Percentiles rank a stretch among this genome's conserved stretches.
phyloP scores from a whole-genome alignment of 768 basidiomycete species.

The Cyclocybe aegerita region DNA sequence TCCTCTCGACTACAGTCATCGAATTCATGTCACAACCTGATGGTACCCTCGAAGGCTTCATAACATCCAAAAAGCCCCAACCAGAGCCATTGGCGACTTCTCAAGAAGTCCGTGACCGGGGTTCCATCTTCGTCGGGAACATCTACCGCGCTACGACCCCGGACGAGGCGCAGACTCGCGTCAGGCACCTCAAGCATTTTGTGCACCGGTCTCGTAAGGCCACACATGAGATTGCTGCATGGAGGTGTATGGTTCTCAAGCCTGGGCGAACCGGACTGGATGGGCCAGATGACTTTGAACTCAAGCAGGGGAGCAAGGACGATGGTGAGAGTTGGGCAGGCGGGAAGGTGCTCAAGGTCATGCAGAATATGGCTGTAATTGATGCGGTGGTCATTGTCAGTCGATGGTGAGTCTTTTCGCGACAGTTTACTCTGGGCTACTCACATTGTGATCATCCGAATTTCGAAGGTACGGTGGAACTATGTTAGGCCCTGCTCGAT shows the following conservation, averaged over 20 bases:
- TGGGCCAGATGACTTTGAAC: conserved; percentile 76
- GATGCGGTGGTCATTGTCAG: conserved; percentile 81
- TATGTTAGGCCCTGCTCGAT: conserved; percentile 73
- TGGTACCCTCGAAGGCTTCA: conserved; percentile 51
- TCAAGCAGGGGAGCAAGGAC: conserved; percentile 63
- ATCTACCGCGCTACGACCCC: conserved; percentile 56
- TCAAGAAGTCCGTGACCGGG: conserved; percentile 74
- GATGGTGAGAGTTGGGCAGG: conserved; percentile 80
- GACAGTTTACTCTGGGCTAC: background rate
- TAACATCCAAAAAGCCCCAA: conserved; percentile 42
- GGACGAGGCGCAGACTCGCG: conserved; percentile 47
- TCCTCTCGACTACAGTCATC: background rate
- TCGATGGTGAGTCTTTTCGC: conserved; percentile 54
- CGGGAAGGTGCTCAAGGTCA: conserved; percentile 57
- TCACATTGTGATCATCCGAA: background rate
- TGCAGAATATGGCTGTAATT: conserved; percentile 67
- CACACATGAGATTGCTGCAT: conserved; percentile 74
- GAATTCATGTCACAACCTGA: conserved; percentile 4
- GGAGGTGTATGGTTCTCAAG: conserved; percentile 76
- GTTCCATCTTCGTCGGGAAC: conserved; percentile 68
- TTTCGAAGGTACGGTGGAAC: conserved; percentile 74
- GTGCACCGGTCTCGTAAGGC: conserved; percentile 59
- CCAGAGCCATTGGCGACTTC: conserved; percentile 55
- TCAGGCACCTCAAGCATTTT: conserved; percentile 55
- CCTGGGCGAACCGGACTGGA: conserved; percentile 60